A percentile compares a stretch with the other conserved stretches of the same genome.
These are phyloP conservation scores for Nadsonia fulvescens DNA, from an alignment of 805 yeast species.

Conservation along the genomic window DNA sequence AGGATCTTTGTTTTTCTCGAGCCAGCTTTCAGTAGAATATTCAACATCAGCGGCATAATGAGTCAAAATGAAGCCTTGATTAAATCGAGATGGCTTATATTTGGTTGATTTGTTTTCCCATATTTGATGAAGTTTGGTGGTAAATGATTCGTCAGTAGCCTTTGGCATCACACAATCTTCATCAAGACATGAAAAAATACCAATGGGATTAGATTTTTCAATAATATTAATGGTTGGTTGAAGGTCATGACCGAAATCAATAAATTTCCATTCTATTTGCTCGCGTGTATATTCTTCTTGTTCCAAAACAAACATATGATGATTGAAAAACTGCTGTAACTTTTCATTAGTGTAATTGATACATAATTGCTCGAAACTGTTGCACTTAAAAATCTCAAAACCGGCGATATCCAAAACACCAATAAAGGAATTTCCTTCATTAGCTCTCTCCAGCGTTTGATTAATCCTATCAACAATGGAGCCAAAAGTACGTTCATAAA, in stretches of 20 bases:
- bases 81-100: conserved; percentile 55
- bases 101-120: conserved; percentile 39
- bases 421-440: conserved; percentile 28
- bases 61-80: conserved; percentile 62
- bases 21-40: conserved; percentile 81
- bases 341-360: conserved; percentile 87
- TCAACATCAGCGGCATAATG: conserved; percentile 98
- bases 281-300: conserved; percentile 94
- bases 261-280: conserved; percentile 81
- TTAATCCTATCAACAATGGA: conserved; percentile 63
- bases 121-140: conserved; percentile 53
- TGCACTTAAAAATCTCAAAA: conserved; percentile 87
- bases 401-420: conserved; percentile 97
- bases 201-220: conserved; percentile 57
- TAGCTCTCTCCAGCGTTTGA: conserved; percentile 32
- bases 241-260: conserved; percentile 87
- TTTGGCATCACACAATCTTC: conserved; percentile 94
- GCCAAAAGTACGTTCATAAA: conserved; percentile 73
- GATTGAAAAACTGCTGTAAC: conserved; percentile 92
- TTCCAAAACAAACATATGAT: conserved; percentile 86
- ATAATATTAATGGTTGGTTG: conserved; percentile 89
- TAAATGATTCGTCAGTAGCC: conserved; percentile 66
- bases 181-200: conserved; percentile 70
- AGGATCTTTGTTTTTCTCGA: conserved; percentile 89
- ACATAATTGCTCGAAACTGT: conserved; percentile 92